phyloP scores from a whole-genome alignment of 257 asterid genomes.

The Lithospermum erythrorhizon region DNA sequence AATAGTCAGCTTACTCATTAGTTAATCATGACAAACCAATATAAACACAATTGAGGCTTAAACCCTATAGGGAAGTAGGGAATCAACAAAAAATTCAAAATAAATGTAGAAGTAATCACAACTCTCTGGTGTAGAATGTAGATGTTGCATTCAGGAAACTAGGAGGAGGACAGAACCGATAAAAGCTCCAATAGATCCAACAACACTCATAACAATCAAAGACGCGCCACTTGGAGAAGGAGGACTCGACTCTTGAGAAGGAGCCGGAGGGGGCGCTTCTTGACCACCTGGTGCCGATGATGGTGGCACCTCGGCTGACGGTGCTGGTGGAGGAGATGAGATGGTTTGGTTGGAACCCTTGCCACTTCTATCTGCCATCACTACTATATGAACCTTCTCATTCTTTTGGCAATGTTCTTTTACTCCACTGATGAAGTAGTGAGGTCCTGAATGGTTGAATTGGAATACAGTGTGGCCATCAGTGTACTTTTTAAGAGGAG shows the following conservation, averaged over 20 bases:
- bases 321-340: slow-evolving; percentile 31
- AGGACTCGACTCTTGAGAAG: slow-evolving; percentile 41
- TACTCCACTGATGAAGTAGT: slow-evolving; percentile 71
- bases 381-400: slow-evolving; percentile 46
- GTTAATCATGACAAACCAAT: neutral
- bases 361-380: slow-evolving; percentile 55
- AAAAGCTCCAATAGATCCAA: slow-evolving; percentile 34
- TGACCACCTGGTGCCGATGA: slow-evolving; percentile 32
- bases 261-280: slow-evolving; percentile 38
- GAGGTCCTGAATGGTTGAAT: slow-evolving; percentile 46
- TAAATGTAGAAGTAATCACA: neutral
- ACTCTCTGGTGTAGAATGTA: slow-evolving; percentile 8
- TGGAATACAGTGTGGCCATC: slow-evolving; percentile 46
- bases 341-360: slow-evolving; percentile 2
- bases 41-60: neutral
- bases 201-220: slow-evolving; percentile 12
- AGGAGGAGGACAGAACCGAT: slow-evolving; percentile 29
- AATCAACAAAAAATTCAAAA: neutral
- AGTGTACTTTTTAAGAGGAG: slow-evolving; percentile 34
- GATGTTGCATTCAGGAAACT: slow-evolving; percentile 23
- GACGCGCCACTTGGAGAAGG: slow-evolving; percentile 38
- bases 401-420: slow-evolving; percentile 56
- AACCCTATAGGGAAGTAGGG: neutral
- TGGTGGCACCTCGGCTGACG: slow-evolving; percentile 25
- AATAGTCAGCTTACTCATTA: neutral